Conservation (phyloP, 306 rosid species). For the Alnus rubra region DNA sequence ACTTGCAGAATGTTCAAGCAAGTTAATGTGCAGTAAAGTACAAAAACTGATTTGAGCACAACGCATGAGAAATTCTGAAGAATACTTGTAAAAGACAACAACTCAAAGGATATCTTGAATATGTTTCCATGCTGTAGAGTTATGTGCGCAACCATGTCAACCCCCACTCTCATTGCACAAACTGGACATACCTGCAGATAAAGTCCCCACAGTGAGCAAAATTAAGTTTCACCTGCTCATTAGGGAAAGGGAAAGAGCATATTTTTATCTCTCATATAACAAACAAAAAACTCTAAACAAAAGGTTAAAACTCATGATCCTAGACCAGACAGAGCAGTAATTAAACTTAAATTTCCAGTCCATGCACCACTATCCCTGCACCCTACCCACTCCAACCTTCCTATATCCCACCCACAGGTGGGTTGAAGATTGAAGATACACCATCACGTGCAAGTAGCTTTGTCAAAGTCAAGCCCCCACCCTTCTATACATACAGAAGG, state of each 20-base stretch:
- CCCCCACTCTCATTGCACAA: conserved; percentile 91
- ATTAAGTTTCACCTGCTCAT: neutral
- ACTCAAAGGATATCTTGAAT: conserved; percentile 86
- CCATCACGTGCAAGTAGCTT: neutral
- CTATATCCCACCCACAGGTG: neutral
- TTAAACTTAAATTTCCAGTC: neutral
- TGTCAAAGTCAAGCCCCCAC: conserved; percentile 1
- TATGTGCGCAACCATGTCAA: conserved; percentile 97
- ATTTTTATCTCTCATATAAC: neutral
- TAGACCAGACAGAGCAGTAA: neutral
- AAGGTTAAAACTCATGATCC: neutral
- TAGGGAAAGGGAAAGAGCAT: neutral
- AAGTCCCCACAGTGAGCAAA: conserved; percentile 22
- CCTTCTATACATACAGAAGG: neutral
- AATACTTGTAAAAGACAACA: conserved; percentile 13
- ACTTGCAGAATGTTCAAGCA: conserved; percentile 6
- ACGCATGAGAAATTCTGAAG: neutral
- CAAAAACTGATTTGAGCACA: conserved; percentile 13
- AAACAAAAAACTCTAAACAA: neutral
- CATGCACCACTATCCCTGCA: neutral
- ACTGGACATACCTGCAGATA: conserved; percentile 89
- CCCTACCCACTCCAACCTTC: neutral
- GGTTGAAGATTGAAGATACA: neutral
- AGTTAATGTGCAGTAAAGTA: conserved; percentile 11
- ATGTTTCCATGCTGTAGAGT: conserved; percentile 91